phyloP scores from a whole-genome alignment of 2,329 filamentous ascomycete species.

The Sporothrix curviconia region DNA sequence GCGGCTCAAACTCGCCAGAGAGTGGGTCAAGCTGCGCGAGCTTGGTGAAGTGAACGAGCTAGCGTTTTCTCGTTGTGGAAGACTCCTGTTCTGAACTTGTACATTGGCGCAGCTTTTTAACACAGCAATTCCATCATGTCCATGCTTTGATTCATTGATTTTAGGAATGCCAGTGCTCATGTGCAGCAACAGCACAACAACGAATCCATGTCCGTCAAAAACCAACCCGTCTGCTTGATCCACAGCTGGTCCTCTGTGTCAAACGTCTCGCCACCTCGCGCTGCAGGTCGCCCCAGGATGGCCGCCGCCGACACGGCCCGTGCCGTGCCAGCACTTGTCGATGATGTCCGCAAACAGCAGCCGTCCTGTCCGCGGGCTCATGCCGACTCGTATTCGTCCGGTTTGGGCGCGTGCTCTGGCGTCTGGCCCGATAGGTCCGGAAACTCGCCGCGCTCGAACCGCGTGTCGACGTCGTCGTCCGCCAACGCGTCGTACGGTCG shows the following conservation, averaged over 20 bases:
- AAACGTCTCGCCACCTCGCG: too few relatives aligned
- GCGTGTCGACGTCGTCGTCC: not conserved
- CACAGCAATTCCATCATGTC: not conserved
- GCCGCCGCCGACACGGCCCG: not conserved
- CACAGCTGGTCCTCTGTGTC: too few relatives aligned
- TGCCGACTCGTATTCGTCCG: not conserved
- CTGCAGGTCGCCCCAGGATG: too few relatives aligned
- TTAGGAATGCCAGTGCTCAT: too few relatives aligned
- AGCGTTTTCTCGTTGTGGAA: too few relatives aligned
- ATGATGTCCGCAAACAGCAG: slow-evolving; percentile 4
- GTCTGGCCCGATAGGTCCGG: not conserved
- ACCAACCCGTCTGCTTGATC: too few relatives aligned
- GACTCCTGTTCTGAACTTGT: too few relatives aligned
- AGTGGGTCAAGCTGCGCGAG: too few relatives aligned
- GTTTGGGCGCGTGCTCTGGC: not conserved
- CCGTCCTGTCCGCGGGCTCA: not conserved
- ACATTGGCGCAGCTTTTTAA: not conserved
- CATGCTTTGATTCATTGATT: not conserved
- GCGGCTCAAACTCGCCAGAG: too few relatives aligned
- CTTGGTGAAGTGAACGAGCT: too few relatives aligned
- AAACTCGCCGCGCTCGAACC: not conserved
- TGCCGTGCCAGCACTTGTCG: slow-evolving; percentile 2
- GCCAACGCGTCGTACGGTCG: not conserved
- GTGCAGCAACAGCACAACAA: too few relatives aligned
- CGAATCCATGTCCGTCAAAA: too few relatives aligned